These are phyloP conservation scores for Pichia sp. DNA, from an alignment of 1,139 yeast species.

Conservation along the genomic window DNA sequence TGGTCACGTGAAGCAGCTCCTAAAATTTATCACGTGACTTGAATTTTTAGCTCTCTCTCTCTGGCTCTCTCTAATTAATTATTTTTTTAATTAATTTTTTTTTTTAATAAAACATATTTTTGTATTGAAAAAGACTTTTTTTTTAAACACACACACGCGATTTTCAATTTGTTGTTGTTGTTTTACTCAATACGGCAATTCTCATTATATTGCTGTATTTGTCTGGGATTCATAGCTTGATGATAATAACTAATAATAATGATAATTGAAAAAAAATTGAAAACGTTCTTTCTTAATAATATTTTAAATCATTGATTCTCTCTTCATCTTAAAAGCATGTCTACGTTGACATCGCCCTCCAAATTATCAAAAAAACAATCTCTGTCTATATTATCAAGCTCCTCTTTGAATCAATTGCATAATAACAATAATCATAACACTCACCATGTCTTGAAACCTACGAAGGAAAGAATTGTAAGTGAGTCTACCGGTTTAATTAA, in stretches of 20 bases:
- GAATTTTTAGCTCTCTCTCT: no score
- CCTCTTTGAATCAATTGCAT: constrained; percentile 22
- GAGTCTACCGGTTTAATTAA: constrained; percentile 31
- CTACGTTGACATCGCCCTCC: constrained; percentile 6
- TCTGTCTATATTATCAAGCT: constrained; percentile 27
- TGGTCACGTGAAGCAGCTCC: not conserved
- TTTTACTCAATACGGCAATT: not conserved
- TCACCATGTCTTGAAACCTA: constrained; percentile 17
- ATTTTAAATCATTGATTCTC: no score
- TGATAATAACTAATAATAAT: no score
- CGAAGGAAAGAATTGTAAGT: constrained; percentile 28
- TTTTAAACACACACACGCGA: no score
- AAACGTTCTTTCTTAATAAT: no score
- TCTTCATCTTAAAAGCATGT: not conserved
- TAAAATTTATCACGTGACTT: not conserved
- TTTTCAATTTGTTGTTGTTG: not conserved
- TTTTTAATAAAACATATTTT: no score
- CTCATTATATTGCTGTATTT: not conserved
- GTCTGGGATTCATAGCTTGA: not conserved
- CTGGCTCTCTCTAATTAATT: no score
- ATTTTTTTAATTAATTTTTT: no score
- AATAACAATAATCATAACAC: constrained; percentile 2
- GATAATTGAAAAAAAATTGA: no score
- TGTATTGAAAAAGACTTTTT: no score
- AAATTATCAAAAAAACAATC: constrained; percentile 26